These are phyloP conservation scores for Marsdenia floribunda DNA, from an alignment of 257 asterid species.

Conservation along the genomic window DNA sequence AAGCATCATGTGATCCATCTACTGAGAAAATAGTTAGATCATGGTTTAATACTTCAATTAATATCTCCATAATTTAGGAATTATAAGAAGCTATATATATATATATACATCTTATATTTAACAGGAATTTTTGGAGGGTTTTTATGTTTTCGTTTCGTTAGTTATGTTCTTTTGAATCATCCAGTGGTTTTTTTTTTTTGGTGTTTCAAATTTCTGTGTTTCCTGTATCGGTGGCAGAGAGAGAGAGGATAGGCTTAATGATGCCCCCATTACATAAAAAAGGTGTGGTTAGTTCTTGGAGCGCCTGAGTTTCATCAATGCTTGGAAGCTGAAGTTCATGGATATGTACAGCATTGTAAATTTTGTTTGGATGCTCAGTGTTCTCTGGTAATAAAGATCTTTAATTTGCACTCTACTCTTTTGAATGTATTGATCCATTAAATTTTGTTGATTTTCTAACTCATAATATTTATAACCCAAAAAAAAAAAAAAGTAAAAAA, in stretches of 20 bases:
- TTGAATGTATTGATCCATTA: no score
- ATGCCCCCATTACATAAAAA: not conserved
- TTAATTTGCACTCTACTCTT: not conserved
- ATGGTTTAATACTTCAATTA: constrained; percentile 1
- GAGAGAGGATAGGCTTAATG: not conserved
- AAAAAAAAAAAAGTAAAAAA: no score
- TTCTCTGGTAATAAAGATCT: not conserved
- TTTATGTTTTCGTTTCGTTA: not conserved
- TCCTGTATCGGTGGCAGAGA: not conserved
- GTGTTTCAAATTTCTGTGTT: no score
- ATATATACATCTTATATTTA: not conserved
- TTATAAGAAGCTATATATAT: not conserved
- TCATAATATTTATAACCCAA: no score
- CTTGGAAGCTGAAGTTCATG: not conserved
- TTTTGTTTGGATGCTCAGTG: not conserved
- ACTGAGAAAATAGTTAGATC: not conserved
- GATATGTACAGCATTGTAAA: not conserved
- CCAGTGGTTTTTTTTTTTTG: not conserved
- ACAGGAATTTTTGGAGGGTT: not conserved
- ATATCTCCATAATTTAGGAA: no score
- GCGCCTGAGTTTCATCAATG: not conserved
- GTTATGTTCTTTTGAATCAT: not conserved
- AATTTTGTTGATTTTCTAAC: no score
- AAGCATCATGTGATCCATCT: not conserved
- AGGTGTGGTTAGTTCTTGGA: not conserved